Base-by-base conservation (phyloP, 768 basidiomycete genomes). In the Mrakia frigida region DNA sequence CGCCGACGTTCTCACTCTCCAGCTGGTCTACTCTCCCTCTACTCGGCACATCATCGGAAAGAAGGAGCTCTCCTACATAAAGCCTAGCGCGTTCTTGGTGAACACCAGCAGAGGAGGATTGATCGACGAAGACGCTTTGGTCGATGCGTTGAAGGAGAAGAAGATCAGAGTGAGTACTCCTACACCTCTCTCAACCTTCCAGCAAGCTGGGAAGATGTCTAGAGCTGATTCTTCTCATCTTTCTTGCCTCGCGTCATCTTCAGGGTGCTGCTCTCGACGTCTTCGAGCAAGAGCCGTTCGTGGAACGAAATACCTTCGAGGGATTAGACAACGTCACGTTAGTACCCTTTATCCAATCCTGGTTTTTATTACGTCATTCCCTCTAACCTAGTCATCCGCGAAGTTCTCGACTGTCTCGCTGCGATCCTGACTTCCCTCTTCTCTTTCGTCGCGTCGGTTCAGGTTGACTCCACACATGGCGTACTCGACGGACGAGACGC, bases 51-150 rank as follows among this genome's bases (percentile, higher is more conserved):
- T 90, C 39, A 83, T 90, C 68, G 85, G 83, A 5, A 84, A 82
- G 9, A 78, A 82, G 7, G 88, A 89, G 73, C 82, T 90, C 25
- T 84, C 81, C 1, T 79, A 83, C n/a, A 86, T 92, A 87, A 89
- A 89, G 80, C 83, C 86, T 0, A 85, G 87, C 3, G 86, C 89
- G 0, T 85, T 88, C 79, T 84, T 91, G 74, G 86, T 91, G 80
- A 92, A 91, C 80, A 90, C 90, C 0, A 88, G 88, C 3, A 82
- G 90, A 73, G 90, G 90, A 0, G 89, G 89, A 3, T 81, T 91
- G 28, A 86, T 91, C 6, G 87, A 90, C 73, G 90, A 90, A 79
- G 78, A 70, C 0, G 90, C 87, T 0, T 80, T 91, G 46, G 76
- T 90, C 13, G 82, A 87, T 6, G 85, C 84, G 3, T 80, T 90